Base-by-base conservation (phyloP, 768 basidiomycete species). In the Russula abietina region DNA sequence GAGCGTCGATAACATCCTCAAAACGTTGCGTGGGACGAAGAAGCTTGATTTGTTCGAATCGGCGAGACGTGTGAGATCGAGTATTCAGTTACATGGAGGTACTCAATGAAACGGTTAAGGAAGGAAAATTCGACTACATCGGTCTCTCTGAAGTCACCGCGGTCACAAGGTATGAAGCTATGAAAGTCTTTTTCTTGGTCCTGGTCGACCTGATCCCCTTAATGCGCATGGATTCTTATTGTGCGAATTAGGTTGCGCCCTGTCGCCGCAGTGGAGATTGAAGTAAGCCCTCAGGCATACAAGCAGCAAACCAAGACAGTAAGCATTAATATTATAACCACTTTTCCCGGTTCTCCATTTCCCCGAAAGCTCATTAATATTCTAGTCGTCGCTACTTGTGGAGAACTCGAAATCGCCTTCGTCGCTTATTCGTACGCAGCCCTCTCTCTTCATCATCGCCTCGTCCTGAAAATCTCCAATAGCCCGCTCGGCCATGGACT, bases 211-310 rank as follows among this genome's bases (percentile, higher is more conserved):
- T 1, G 49, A 51, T 19, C 28, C 16, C 39, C 39, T 41, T 17
- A 17, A 16, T 16, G 41, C 41, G 14, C 2, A 16, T 39, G 54
- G 30, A 7, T 30, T 2, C 26, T 41, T 41, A 55, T 7, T 11
- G 17, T 26, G 5, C 22, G 26, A 19, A 24, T 39, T 24, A 55
- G 54, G 26, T 41, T 28, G 10, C 11, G 38, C 54, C 54, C n/a
- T n/a, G 79, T 87, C 61, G 76, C 81, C 14, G 76, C 80, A 16
- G 82, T 85, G 10, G 86, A 89, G 71, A 85, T 88, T 57, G 88
- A 89, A 70, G 74, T 86, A 49, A 86, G 83, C 67, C 79, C 81
- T 2, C 86, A 83, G 78, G 76, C 80, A 1, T 84, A 83, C 56
- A 81, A 83, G 62, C 74, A 76, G 24, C 76, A 83, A 57, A 78